Conservation (phyloP, 2,329 filamentous ascomycete species). For the Cryphonectria japonica region DNA sequence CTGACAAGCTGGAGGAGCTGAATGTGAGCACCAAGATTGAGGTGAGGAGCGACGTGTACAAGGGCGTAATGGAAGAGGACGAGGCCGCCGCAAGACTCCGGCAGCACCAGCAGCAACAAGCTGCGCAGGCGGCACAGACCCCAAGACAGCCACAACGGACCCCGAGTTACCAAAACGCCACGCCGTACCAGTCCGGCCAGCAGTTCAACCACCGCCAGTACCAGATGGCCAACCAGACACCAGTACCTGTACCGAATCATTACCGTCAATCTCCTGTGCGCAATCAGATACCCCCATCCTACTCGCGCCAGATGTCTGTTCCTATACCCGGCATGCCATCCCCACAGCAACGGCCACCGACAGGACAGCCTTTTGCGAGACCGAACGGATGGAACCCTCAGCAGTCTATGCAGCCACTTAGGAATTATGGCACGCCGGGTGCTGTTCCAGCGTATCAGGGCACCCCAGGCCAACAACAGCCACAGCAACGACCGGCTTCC, state of each 20-base stretch:
- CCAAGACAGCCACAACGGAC: constrained; percentile 43
- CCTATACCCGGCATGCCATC: constrained; percentile 44
- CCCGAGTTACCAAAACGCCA: constrained; percentile 43
- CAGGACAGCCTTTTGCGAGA: constrained; percentile 50
- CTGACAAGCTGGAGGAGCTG: constrained; percentile 81
- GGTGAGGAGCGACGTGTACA: constrained; percentile 72
- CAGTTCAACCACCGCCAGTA: constrained; percentile 52
- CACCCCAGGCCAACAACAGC: constrained; percentile 43
- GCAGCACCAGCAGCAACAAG: constrained; percentile 43
- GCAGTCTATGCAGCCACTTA: constrained; percentile 56
- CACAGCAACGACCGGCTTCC: constrained; percentile 43
- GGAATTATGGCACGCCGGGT: constrained; percentile 49
- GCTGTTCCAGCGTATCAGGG: constrained; percentile 52
- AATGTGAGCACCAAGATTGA: constrained; percentile 80
- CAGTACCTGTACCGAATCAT: constrained; percentile 48
- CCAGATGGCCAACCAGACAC: constrained; percentile 50
- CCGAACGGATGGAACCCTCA: constrained; percentile 51
- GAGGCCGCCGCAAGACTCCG: constrained; percentile 60
- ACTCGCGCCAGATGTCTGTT: constrained; percentile 44
- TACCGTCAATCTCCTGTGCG: constrained; percentile 50
- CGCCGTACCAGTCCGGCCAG: constrained; percentile 46
- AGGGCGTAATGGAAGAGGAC: constrained; percentile 83
- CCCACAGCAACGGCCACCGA: constrained; percentile 43
- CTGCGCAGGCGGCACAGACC: constrained; percentile 36
- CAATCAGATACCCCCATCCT: constrained; percentile 42